phyloP scores from a whole-genome alignment of 306 rosid species.

The Bauhinia variegata region DNA sequence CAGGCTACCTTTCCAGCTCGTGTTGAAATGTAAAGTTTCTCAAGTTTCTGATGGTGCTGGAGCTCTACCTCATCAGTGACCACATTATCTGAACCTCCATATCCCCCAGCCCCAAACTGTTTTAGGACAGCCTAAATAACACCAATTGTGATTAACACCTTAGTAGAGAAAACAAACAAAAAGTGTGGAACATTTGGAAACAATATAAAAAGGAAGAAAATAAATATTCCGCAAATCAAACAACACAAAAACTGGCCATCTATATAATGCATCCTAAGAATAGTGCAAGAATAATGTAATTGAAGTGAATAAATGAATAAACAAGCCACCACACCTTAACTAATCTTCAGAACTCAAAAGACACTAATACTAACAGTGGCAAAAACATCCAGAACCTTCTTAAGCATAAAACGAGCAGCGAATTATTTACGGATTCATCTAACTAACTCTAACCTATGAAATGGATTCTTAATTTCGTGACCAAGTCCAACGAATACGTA shows the following conservation, averaged over 20 bases:
- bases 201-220: background rate
- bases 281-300: background rate
- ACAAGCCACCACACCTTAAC: constrained; percentile 11
- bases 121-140: constrained; percentile 84
- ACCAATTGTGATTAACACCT: constrained; percentile 29
- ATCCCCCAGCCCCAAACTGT: constrained; percentile 96
- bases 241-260: background rate
- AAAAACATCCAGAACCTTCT: no score
- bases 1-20: constrained; percentile 90
- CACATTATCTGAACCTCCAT: constrained; percentile 89
- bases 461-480: constrained; percentile 19
- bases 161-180: constrained; percentile 8
- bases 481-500: constrained; percentile 9
- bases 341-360: constrained; percentile 18
- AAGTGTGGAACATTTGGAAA: constrained; percentile 16
- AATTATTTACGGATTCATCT: background rate
- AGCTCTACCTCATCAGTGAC: constrained; percentile 86
- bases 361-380: no score
- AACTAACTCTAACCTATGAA: constrained; percentile 15
- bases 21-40: constrained; percentile 92
- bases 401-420: background rate
- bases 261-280: background rate
- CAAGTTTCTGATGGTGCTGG: constrained; percentile 89
- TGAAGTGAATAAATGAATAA: constrained; percentile 3
- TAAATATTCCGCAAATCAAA: background rate